Conservation (phyloP, 2,329 filamentous ascomycete genomes). For the Conoideocrella luteorostrata region DNA sequence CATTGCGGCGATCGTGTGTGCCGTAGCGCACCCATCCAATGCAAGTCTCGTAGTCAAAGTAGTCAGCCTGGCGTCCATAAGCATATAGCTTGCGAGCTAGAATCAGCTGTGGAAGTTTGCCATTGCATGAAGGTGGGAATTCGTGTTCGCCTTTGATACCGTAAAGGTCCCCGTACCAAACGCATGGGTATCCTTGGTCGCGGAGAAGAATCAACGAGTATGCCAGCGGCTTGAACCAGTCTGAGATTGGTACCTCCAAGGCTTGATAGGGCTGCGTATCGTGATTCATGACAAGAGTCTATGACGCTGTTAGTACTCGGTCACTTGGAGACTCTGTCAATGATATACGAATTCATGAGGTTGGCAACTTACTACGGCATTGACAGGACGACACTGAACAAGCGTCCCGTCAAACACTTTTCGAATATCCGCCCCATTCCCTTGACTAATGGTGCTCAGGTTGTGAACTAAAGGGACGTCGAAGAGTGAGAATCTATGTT, state of each 20-base stretch:
- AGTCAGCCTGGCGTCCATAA: constrained; percentile 60
- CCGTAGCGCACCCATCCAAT: constrained; percentile 54
- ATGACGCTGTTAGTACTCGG: background rate
- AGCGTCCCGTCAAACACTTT: constrained; percentile 56
- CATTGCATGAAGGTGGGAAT: constrained; percentile 45
- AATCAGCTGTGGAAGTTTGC: constrained; percentile 50
- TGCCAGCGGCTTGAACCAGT: constrained; percentile 65
- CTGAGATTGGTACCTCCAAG: constrained; percentile 49
- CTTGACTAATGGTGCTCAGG: constrained; percentile 54
- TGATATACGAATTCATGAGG: too few relatives aligned
- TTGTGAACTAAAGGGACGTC: constrained; percentile 64
- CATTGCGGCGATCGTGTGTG: constrained; percentile 37
- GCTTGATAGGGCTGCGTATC: constrained; percentile 49
- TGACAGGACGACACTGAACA: constrained; percentile 34
- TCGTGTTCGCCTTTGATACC: constrained; percentile 45
- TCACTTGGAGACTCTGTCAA: too few relatives aligned
- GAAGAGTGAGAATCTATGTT: constrained; percentile 54
- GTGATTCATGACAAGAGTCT: constrained; percentile 66
- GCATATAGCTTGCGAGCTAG: constrained; percentile 54
- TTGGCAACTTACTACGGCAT: constrained; percentile 29
- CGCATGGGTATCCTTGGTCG: constrained; percentile 54
- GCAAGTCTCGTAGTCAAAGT: constrained; percentile 54
- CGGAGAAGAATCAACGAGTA: constrained; percentile 59
- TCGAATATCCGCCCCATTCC: constrained; percentile 52
- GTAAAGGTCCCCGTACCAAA: constrained; percentile 68